phyloP scores from a whole-genome alignment of 176 grass and related monocot species.

The Otatea glauca region DNA sequence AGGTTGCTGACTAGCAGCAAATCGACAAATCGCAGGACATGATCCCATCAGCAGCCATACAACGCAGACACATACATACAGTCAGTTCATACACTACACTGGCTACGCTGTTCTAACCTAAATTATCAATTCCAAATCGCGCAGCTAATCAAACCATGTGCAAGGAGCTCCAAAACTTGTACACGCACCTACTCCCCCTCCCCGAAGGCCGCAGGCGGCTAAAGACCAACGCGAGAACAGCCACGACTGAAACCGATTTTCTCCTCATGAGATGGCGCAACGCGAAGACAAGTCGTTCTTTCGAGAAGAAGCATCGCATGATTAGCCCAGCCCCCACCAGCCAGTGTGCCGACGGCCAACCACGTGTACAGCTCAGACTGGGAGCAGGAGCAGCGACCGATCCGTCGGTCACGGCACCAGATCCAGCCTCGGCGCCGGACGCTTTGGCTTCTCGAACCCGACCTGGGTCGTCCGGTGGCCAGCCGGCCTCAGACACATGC shows the following conservation, averaged over 20 bases:
- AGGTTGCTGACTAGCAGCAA: conserved; percentile 40
- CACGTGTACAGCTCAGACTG: conserved; percentile 44
- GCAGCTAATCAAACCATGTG: conserved; percentile 24
- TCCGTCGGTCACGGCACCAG: conserved; percentile 40
- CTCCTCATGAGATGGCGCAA: conserved; percentile 4
- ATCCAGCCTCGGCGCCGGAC: conserved; percentile 37
- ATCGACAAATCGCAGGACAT: conserved; percentile 14
- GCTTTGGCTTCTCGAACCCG: conserved; percentile 28
- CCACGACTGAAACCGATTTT: neutral
- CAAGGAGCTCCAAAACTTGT: conserved; percentile 22
- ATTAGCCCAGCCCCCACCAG: conserved; percentile 34
- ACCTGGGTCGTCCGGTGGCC: conserved; percentile 21
- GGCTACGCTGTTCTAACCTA: conserved; percentile 4
- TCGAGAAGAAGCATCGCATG: conserved; percentile 35
- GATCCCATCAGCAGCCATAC: conserved; percentile 33
- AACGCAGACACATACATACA: neutral
- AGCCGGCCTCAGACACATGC: conserved; percentile 30
- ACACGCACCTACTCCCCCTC: neutral
- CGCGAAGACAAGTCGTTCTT: conserved; percentile 26
- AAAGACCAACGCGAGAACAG: neutral
- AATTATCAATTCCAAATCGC: conserved; percentile 24
- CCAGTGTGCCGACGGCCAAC: conserved; percentile 1
- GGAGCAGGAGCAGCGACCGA: conserved; percentile 19
- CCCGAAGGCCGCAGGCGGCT: conserved; percentile 16
- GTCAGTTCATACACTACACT: neutral